A percentile compares a stretch with the other conserved stretches of the same genome.
Conservation (phyloP, 73 alveolate genomes). For the Paramecium sexaurelia region DNA sequence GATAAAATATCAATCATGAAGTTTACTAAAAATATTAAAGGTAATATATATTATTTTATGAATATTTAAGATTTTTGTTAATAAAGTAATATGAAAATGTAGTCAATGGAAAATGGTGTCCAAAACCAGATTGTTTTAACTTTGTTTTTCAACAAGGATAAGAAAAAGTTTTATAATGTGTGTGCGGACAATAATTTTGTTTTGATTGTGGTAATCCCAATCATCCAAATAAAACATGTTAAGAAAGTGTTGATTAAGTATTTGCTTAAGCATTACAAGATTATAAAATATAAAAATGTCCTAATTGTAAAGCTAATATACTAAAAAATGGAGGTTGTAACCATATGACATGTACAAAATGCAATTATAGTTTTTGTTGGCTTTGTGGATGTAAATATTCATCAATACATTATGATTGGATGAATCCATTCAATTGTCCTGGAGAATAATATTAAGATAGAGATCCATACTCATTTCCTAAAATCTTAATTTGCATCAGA, state of each 20-base stretch:
- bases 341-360: slow-evolving; percentile 93
- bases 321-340: slow-evolving; percentile 97
- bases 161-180: neutral
- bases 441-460: neutral
- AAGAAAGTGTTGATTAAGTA: slow-evolving; percentile 10
- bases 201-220: neutral
- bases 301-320: slow-evolving; percentile 93
- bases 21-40: neutral
- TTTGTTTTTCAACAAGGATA: neutral
- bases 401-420: slow-evolving; percentile 25
- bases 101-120: slow-evolving; percentile 48
- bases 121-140: neutral
- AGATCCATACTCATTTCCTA: slow-evolving; percentile 1
- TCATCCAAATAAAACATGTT: neutral
- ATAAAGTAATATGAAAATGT: slow-evolving; percentile 13
- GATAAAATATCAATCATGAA: neutral
- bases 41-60: neutral
- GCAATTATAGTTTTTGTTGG: slow-evolving; percentile 96
- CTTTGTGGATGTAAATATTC: slow-evolving; percentile 66
- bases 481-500: neutral
- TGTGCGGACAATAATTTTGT: neutral
- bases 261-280: slow-evolving; percentile 51
- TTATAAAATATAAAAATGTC: slow-evolving; percentile 86
- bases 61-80: neutral
- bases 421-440: slow-evolving; percentile 35